Evolutionary conservation across 2,329 filamentous ascomycete genomes (phyloP).

Genomic region (Ustulina deusta): DNA sequence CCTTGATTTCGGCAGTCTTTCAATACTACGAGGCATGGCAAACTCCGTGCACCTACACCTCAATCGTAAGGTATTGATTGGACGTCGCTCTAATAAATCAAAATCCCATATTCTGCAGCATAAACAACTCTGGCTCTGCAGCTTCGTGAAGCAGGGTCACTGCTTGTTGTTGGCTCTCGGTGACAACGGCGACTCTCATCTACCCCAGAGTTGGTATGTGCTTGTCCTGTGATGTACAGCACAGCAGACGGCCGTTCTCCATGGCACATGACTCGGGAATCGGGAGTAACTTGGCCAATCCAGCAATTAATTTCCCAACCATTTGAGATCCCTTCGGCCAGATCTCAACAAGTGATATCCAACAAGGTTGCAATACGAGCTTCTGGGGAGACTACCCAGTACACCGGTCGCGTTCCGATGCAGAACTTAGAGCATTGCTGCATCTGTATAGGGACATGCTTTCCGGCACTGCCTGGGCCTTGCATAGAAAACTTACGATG

Average conservation of each 20-base stretch:
- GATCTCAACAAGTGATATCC: conserved; percentile 11
- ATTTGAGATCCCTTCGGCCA: background rate
- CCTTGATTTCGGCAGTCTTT: conserved; percentile 22
- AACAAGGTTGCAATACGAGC: conserved; percentile 6
- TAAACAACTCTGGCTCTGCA: conserved; percentile 2
- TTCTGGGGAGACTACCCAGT: conserved; percentile 6
- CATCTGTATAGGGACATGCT: conserved; percentile 18
- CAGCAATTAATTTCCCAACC: conserved; percentile 13
- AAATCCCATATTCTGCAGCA: background rate
- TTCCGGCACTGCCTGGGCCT: conserved; percentile 12
- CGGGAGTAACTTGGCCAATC: background rate
- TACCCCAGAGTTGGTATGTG: background rate
- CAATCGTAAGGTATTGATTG: background rate
- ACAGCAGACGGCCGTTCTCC: background rate
- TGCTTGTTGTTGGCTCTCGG: background rate
- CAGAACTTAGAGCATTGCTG: conserved; percentile 9
- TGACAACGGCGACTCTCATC: background rate
- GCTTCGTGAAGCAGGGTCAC: background rate
- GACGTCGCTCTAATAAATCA: background rate
- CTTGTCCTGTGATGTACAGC: background rate
- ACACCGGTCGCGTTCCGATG: conserved; percentile 26
- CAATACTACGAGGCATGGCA: conserved; percentile 11
- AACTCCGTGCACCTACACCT: conserved; percentile 19
- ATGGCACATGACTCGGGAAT: conserved; percentile 11
- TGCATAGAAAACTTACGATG: conserved; percentile 34